phyloP scores from a whole-genome alignment of 768 basidiomycete genomes.

The Udeniomyces megalosporus region DNA sequence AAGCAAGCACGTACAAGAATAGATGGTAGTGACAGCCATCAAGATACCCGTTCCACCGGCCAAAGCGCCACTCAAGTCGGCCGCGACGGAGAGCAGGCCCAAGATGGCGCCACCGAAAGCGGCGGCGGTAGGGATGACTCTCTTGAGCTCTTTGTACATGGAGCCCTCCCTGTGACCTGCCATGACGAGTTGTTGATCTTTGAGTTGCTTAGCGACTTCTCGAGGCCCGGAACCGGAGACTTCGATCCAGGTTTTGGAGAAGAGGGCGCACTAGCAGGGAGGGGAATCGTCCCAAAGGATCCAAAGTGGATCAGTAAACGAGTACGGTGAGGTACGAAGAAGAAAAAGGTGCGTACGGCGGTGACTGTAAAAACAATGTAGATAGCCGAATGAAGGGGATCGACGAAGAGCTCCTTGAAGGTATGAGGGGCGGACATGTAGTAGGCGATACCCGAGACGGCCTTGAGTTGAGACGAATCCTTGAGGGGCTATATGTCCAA shows the following conservation, averaged over 20 bases:
- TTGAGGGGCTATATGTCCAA: slow-evolving; percentile 69
- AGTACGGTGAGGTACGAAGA: background rate
- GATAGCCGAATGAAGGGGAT: slow-evolving; percentile 82
- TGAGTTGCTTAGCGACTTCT: slow-evolving; percentile 93
- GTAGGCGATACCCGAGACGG: slow-evolving; percentile 81
- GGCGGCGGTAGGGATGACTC: slow-evolving; percentile 92
- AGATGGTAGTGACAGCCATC: slow-evolving; percentile 96
- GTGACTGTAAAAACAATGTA: slow-evolving; percentile 86
- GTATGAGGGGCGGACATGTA: slow-evolving; percentile 99
- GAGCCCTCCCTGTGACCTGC: slow-evolving; percentile 49
- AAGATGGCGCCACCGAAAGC: slow-evolving; percentile 96
- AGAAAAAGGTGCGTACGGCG: slow-evolving; percentile 31
- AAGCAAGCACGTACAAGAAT: slow-evolving; percentile 50
- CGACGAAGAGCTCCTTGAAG: slow-evolving; percentile 65
- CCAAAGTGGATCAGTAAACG: too few species aligned
- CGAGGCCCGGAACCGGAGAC: slow-evolving; percentile 90
- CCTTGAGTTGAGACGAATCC: slow-evolving; percentile 79
- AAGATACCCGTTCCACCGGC: slow-evolving; percentile 72
- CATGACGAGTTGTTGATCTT: slow-evolving; percentile 88
- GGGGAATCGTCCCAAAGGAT: background rate
- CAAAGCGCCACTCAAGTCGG: slow-evolving; percentile 89
- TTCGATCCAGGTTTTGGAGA: slow-evolving; percentile 99
- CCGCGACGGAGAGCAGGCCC: slow-evolving; percentile 72
- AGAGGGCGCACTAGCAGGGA: slow-evolving; percentile 53
- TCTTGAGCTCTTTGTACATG: slow-evolving; percentile 98